phyloP scores from a whole-genome alignment of 257 asterid species.

The Solanum corneliomulleri region DNA sequence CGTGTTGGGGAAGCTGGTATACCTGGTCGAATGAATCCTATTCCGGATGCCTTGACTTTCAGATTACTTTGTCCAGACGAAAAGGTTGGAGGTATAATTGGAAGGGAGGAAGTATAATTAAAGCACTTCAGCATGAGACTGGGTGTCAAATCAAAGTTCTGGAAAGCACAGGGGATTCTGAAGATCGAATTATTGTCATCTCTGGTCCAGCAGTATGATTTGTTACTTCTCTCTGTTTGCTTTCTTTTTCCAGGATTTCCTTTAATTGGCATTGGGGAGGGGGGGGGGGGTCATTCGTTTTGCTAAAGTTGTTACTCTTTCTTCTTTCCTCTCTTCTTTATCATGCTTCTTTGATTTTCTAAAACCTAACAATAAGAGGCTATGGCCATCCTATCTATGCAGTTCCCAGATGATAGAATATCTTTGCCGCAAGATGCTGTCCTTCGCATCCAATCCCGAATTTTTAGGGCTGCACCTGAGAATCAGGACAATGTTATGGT shows the following conservation, averaged over 20 bases:
- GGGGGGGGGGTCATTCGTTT: background rate
- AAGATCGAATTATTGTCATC: slow-evolving; percentile 73
- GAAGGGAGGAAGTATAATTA: slow-evolving; percentile 74
- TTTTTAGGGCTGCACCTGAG: slow-evolving; percentile 64
- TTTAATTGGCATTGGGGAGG: background rate
- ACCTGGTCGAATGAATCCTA: slow-evolving; percentile 43
- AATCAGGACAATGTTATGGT: slow-evolving; percentile 49
- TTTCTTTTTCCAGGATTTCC: background rate
- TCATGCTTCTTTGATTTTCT: background rate
- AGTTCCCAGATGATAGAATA: slow-evolving; percentile 74
- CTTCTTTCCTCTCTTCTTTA: background rate
- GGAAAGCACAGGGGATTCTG: slow-evolving; percentile 48
- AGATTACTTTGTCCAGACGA: slow-evolving; percentile 74
- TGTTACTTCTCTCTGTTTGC: background rate
- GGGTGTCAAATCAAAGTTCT: slow-evolving; percentile 87
- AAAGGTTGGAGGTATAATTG: slow-evolving; percentile 92
- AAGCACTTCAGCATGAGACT: slow-evolving; percentile 73
- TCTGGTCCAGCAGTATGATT: slow-evolving; percentile 82
- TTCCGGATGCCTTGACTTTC: slow-evolving; percentile 51
- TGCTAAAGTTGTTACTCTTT: background rate
- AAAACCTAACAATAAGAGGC: background rate
- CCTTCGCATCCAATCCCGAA: slow-evolving; percentile 73
- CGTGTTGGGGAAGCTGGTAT: slow-evolving; percentile 48
- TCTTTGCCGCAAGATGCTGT: slow-evolving; percentile 84
- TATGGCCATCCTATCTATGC: slow-evolving; percentile 16